Percentiles rank a stretch among this genome's conserved stretches.
Evolutionary conservation across 163 green algal genomes (phyloP).

Genomic region (Scenedesmus sp.): DNA sequence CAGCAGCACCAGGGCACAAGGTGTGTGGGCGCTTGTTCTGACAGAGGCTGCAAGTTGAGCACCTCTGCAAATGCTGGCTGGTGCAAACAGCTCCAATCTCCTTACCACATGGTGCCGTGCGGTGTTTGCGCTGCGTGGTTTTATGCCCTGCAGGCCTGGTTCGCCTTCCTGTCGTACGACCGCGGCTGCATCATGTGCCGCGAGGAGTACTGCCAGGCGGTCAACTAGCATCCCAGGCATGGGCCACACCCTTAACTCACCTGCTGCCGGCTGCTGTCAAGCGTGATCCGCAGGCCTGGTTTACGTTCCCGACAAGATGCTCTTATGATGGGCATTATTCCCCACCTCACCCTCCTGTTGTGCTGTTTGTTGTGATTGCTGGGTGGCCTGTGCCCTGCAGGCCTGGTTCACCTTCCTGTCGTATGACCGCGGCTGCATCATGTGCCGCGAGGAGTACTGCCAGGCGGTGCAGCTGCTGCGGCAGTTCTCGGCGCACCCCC

Average conservation of each 20-base stretch:
- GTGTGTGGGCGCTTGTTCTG: too few relatives aligned
- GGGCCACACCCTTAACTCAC: too few relatives aligned
- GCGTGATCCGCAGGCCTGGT: too few relatives aligned
- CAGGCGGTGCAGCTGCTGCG: constrained; percentile 13
- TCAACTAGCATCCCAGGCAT: background rate
- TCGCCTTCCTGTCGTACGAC: constrained; percentile 44
- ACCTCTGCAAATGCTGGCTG: too few relatives aligned
- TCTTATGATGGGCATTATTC: too few relatives aligned
- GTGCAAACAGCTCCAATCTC: too few relatives aligned
- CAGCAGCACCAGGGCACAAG: too few relatives aligned
- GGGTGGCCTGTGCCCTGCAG: background rate
- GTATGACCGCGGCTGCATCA: constrained; percentile 44
- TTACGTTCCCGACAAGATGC: background rate
- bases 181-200: constrained; percentile 19
- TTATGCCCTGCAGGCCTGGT: constrained; percentile 28
- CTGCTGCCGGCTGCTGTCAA: background rate
- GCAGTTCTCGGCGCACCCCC: constrained; percentile 31
- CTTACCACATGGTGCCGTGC: too few relatives aligned
- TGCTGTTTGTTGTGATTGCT: background rate
- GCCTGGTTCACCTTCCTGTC: constrained; percentile 47
- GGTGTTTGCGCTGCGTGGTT: too few relatives aligned
- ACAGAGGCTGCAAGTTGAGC: too few relatives aligned
- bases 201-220: constrained; percentile 8
- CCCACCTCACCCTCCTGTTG: background rate
- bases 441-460: constrained; percentile 23